These are phyloP conservation scores for Suillus subaureus DNA, from an alignment of 768 basidiomycete species.

Conservation along the genomic window DNA sequence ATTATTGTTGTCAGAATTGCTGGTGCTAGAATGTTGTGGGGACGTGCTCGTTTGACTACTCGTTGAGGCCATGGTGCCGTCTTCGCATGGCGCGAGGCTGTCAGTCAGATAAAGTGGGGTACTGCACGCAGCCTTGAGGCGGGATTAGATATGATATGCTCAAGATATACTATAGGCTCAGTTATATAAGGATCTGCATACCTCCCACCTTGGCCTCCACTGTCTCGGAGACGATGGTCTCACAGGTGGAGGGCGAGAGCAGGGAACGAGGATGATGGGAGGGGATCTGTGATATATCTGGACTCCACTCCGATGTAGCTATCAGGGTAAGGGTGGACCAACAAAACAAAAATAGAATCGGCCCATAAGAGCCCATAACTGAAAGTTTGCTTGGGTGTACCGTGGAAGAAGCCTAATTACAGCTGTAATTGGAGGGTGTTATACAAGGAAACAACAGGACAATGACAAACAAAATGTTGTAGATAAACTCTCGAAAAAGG, in stretches of 20 bases:
- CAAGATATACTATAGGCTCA: neutral
- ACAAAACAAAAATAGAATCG: constrained; percentile 21
- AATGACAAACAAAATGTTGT: neutral
- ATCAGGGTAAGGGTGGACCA: neutral
- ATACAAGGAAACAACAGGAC: neutral
- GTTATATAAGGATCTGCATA: constrained; percentile 17
- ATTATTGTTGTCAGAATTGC: constrained; percentile 6
- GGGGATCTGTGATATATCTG: neutral
- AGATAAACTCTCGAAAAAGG: neutral
- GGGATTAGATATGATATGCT: constrained; percentile 9
- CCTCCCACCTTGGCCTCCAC: neutral
- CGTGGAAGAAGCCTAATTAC: neutral
- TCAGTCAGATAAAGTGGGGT: constrained; percentile 7
- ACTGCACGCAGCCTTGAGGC: constrained; percentile 17
- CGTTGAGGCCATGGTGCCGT: constrained; percentile 19
- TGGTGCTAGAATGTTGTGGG: constrained; percentile 12
- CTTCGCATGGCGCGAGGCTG: constrained; percentile 16
- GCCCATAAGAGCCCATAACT: constrained; percentile 1
- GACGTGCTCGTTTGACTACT: constrained; percentile 11
- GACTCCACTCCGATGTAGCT: neutral
- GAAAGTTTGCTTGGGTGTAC: neutral
- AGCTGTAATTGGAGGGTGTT: neutral
- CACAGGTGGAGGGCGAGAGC: constrained; percentile 8
- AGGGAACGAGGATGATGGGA: neutral
- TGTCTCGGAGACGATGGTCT: constrained; percentile 3